Base-by-base conservation (phyloP, 2,329 filamentous ascomycete genomes). In the Graphiopsis chlorocephala region DNA sequence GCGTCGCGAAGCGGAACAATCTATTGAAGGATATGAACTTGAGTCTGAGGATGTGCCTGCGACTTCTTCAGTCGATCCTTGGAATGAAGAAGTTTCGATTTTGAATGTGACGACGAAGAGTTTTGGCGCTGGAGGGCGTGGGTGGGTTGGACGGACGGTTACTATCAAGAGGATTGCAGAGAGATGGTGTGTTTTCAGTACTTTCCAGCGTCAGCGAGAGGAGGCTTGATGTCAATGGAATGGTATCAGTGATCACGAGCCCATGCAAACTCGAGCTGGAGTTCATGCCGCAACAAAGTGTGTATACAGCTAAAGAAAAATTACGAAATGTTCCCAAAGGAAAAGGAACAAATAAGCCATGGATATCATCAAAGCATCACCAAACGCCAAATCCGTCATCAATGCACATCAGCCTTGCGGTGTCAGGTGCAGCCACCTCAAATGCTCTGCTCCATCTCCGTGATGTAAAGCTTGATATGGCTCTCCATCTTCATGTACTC, bases 401-500 rank as follows among this genome's bases (percentile, higher is more conserved):
- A 45, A 58, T 58, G 55, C 55, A 45, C 20, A n/a, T 31, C 17
- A 10, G 15, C 15, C 33, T 25, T 17, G 23, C 15, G 35, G 20
- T 15, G 23, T 10, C n/a, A 33, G 20, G 3, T 25, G 25, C 23
- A 58, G 25, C 15, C 15, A 17, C 26, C 52, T 64, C 53, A 75
- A 70, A 95, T 86, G 64, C 89, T 90, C 79, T 97, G 93, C 79
- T 98, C 95, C 93, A 99, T 97, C 83, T 99, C 95, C 4, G 91
- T 96, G 74, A 99, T 96, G 82, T 99, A 99, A 68, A 98, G 83
- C 79, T 93, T 94, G 77, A 99, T 96, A 76, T 99, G 95, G 42
- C 92, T 90, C 78, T 98, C 94, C 87, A 99, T 90, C 86, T 97
- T 97, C 75, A 96, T 85, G 78, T 97, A 99, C 81, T 98, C 92